A percentile compares a stretch with the other conserved stretches of the same genome.
These are phyloP conservation scores for Hypomontagnella submonticulosa DNA, from an alignment of 495 filamentous ascomycete species.

Conservation along the genomic window DNA sequence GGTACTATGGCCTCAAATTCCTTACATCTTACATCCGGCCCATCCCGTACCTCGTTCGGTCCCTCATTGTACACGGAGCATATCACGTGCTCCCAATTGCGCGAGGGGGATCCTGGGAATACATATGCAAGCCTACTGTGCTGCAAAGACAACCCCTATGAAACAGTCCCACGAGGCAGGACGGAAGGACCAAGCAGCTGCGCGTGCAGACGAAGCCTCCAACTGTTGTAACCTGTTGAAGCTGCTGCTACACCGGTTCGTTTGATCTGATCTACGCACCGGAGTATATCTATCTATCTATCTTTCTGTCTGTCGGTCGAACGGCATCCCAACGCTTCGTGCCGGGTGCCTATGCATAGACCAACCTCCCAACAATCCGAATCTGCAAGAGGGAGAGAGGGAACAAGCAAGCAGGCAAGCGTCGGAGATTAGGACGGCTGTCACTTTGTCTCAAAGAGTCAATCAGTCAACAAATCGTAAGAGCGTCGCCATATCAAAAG, in stretches of 20 bases:
- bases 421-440: too few species aligned
- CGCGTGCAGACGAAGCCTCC: background rate
- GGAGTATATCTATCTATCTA: conserved; percentile 1
- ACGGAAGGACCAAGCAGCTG: background rate
- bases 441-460: too few species aligned
- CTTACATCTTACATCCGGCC: background rate
- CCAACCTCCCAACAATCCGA: too few species aligned
- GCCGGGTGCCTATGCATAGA: too few species aligned
- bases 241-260: too few species aligned
- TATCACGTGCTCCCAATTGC: conserved; percentile 2
- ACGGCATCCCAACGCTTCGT: too few species aligned
- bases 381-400: too few species aligned
- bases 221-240: too few species aligned
- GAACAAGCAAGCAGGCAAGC: too few species aligned
- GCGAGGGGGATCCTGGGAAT: conserved; percentile 1
- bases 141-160: background rate
- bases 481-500: conserved; percentile 2
- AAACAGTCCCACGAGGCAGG: background rate
- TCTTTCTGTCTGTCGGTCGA: too few species aligned
- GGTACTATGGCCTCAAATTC: background rate
- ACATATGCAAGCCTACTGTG: background rate
- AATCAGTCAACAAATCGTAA: too few species aligned
- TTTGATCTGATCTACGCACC: too few species aligned
- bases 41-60: background rate
- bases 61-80: background rate